Base-by-base conservation (phyloP, 2,329 filamentous ascomycete species). In the Aspergillus brunneoviolaceus region DNA sequence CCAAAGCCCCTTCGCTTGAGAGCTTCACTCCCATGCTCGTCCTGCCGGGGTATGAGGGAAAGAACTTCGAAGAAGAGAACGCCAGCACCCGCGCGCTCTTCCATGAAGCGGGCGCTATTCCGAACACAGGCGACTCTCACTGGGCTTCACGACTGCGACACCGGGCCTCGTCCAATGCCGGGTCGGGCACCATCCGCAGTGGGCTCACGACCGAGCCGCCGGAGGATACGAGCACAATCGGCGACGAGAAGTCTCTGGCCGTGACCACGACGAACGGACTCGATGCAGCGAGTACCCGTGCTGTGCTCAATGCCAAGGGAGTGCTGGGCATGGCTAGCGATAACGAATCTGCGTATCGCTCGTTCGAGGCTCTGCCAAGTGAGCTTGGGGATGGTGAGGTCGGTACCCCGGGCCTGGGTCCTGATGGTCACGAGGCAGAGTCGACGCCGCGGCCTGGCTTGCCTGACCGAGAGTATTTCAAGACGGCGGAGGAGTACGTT, bases 51-150 rank as follows among this genome's bases (percentile, higher is more conserved):
- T 69, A 73, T 25, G 71, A 72, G 10, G 67, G 68, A 11, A 64
- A 56, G 21, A 70, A 65, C 39, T 59, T 67, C 31, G 65, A 53
- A 1, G 69, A 72, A 31, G 72, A 73, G 14, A 74, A 73, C 11
- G 71, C 72, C 5, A 76, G 74, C 57, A 76, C 74, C 1, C 65
- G 69, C 33, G 66, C 70, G 2, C 63, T 74, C 9, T 73, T 72
- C 54, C 71, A 71, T 50, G 72, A 66, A 7, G 55, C 67, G 2
- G 71, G 70, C 2, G 65, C 65, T 14, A 63, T 73, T 5, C 63
- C 67, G 1, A 64, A 65, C 48, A 64, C 60, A 5, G 68, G 69
- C 0, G 67, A 72, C 45, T 51, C 62, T 4, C 67, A 63, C 5
- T 55, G 69, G 16, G 39, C 65, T 11, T 35, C 65, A 4, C 64